A percentile compares a stretch with the other conserved stretches of the same genome.
Evolutionary conservation across 768 basidiomycete genomes (phyloP).

Genomic region (Phaeolepiota aurea): DNA sequence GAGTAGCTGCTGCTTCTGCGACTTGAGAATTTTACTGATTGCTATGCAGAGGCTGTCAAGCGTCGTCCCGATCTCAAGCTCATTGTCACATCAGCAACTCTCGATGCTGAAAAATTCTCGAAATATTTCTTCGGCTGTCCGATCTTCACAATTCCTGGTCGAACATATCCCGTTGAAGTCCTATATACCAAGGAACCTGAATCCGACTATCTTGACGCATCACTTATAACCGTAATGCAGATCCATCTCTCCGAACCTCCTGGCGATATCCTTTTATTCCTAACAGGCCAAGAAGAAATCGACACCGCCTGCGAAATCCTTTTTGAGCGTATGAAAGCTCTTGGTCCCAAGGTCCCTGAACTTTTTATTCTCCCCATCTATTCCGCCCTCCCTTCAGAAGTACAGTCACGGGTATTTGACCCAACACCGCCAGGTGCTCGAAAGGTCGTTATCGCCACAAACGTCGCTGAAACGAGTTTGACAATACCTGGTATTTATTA

Average conservation of each 20-base stretch:
- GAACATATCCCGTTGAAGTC: slow-evolving; percentile 96
- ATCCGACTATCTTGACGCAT: slow-evolving; percentile 93
- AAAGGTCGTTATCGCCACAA: slow-evolving; percentile 99
- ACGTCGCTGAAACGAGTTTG: slow-evolving; percentile 96
- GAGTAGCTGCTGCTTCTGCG: slow-evolving; percentile 14
- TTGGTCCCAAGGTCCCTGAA: slow-evolving; percentile 97
- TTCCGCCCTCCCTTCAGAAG: slow-evolving; percentile 95
- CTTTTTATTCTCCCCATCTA: slow-evolving; percentile 96
- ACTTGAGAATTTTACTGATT: neutral
- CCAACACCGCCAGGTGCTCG: slow-evolving; percentile 97
- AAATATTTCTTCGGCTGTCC: slow-evolving; percentile 99
- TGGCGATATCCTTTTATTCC: slow-evolving; percentile 92
- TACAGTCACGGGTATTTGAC: slow-evolving; percentile 96
- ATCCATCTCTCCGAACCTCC: slow-evolving; percentile 98
- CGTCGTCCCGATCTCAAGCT: slow-evolving; percentile 93
- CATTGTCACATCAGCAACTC: slow-evolving; percentile 95
- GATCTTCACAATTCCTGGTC: slow-evolving; percentile 99
- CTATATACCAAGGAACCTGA: slow-evolving; percentile 99
- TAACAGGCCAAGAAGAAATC: slow-evolving; percentile 98
- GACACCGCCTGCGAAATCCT: slow-evolving; percentile 97
- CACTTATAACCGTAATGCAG: slow-evolving; percentile 98
- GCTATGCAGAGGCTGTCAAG: slow-evolving; percentile 76
- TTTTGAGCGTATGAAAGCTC: slow-evolving; percentile 96
- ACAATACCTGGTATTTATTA: slow-evolving; percentile 99
- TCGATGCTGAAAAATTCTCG: slow-evolving; percentile 99